Percentiles rank a stretch among this genome's conserved stretches.
phyloP scores from a whole-genome alignment of 106 monocot genomes.

The Iris macrosiphon region DNA sequence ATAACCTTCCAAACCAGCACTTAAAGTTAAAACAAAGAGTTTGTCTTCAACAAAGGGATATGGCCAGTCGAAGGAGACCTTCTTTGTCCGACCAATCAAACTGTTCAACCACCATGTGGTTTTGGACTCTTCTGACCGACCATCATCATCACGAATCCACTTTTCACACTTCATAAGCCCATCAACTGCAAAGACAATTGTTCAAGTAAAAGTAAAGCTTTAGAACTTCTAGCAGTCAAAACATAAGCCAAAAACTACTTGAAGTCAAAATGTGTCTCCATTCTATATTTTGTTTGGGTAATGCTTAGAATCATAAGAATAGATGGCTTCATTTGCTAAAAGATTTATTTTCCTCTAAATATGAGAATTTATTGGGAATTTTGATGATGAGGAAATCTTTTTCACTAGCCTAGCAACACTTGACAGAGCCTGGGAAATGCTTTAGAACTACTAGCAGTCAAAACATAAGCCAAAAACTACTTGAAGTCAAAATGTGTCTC shows the following conservation, averaged over 20 bases:
- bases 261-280: too few species aligned
- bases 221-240: too few species aligned
- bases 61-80: slow-evolving; percentile 86
- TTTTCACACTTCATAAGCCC: slow-evolving; percentile 83
- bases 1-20: slow-evolving; percentile 94
- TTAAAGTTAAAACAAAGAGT: slow-evolving; percentile 83
- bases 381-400: background rate
- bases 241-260: too few species aligned
- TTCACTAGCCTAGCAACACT: background rate
- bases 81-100: slow-evolving; percentile 84
- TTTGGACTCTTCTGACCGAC: slow-evolving; percentile 65
- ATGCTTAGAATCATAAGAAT: too few species aligned
- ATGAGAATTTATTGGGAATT: background rate
- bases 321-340: too few species aligned
- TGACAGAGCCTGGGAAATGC: background rate
- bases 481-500: too few species aligned
- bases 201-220: too few species aligned
- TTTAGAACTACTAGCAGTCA: too few species aligned
- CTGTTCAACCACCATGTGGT: slow-evolving; percentile 85
- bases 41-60: slow-evolving; percentile 88
- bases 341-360: background rate
- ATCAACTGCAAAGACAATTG: slow-evolving; percentile 48
- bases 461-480: too few species aligned
- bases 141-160: slow-evolving; percentile 86
- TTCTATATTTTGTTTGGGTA: too few species aligned